Percentiles rank a stretch among this genome's conserved stretches.
Conservation (phyloP, 495 filamentous ascomycete genomes). For the Physcia stellaris region DNA sequence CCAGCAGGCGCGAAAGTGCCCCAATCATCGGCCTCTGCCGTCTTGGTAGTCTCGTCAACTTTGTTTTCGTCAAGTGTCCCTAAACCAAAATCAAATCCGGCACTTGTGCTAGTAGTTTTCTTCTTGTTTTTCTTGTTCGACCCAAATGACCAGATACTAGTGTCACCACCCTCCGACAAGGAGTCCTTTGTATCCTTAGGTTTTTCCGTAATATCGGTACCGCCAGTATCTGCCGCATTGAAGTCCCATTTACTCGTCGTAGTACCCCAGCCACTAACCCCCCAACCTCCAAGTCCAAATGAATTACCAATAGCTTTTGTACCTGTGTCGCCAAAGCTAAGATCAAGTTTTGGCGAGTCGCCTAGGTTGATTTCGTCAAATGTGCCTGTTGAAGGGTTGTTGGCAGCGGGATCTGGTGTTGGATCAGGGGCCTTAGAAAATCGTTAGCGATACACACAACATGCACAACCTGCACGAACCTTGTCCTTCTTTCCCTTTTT, state of each 20-base stretch:
- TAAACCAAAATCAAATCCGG: conserved; percentile 34
- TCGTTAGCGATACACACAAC: neutral
- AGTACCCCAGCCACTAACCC: conserved; percentile 24
- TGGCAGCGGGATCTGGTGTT: conserved; percentile 15
- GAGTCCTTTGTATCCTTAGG: conserved; percentile 23
- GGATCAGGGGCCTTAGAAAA: neutral
- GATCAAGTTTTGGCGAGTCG: conserved; percentile 30
- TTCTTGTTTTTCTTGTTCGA: conserved; percentile 24
- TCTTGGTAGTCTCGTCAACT: conserved; percentile 10
- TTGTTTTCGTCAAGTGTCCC: conserved; percentile 19
- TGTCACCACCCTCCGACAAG: conserved; percentile 5
- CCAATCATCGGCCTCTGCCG: conserved; percentile 11
- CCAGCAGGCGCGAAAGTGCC: conserved; percentile 5
- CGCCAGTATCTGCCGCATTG: conserved; percentile 24
- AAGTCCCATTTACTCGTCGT: neutral
- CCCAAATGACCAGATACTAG: conserved; percentile 29
- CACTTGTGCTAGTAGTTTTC: conserved; percentile 19
- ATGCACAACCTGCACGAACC: conserved; percentile 16
- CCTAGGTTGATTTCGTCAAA: conserved; percentile 36
- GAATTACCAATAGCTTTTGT: conserved; percentile 21
- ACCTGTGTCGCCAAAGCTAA: conserved; percentile 26
- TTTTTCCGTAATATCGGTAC: conserved; percentile 11
- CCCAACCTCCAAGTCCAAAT: conserved; percentile 34
- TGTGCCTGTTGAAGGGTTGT: conserved; percentile 11
- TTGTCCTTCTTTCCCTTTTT: conserved; percentile 37